Conservation (phyloP, 805 yeast species). For the Candida saitoana region DNA sequence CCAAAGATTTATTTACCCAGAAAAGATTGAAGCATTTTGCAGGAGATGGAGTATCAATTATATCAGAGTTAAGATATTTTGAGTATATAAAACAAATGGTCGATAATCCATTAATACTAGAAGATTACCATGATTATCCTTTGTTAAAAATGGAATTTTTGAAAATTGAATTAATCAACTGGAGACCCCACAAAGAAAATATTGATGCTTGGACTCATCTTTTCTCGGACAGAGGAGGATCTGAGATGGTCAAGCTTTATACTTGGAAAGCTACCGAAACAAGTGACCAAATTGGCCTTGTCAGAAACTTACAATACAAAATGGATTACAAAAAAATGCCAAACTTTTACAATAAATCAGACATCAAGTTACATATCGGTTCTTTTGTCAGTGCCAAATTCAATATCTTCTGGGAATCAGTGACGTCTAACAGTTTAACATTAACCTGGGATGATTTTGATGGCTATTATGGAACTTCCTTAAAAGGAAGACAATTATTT, state of each 20-base stretch:
- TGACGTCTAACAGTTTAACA: not conserved
- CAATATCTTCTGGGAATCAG: slow-evolving; percentile 41
- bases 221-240: not conserved
- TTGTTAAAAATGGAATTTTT: not conserved
- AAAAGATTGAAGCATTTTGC: slow-evolving; percentile 54
- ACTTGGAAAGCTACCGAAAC: not conserved
- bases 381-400: slow-evolving; percentile 32
- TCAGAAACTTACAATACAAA: not conserved
- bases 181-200: not conserved
- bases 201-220: not conserved
- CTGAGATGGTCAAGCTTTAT: not conserved
- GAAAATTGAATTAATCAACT: not conserved
- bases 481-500: slow-evolving; percentile 51
- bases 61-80: slow-evolving; percentile 65
- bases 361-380: not conserved
- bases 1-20: slow-evolving; percentile 49
- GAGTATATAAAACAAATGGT: slow-evolving; percentile 40
- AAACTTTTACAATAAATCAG: slow-evolving; percentile 2
- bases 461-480: slow-evolving; percentile 61
- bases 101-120: not conserved
- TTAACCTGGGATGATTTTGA: slow-evolving; percentile 47
- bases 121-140: not conserved
- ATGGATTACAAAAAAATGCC: not conserved
- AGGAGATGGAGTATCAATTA: slow-evolving; percentile 67
- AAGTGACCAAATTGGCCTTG: too few species aligned